Conservation (phyloP, 805 yeast genomes). For the Kodamaea fukazawae region DNA sequence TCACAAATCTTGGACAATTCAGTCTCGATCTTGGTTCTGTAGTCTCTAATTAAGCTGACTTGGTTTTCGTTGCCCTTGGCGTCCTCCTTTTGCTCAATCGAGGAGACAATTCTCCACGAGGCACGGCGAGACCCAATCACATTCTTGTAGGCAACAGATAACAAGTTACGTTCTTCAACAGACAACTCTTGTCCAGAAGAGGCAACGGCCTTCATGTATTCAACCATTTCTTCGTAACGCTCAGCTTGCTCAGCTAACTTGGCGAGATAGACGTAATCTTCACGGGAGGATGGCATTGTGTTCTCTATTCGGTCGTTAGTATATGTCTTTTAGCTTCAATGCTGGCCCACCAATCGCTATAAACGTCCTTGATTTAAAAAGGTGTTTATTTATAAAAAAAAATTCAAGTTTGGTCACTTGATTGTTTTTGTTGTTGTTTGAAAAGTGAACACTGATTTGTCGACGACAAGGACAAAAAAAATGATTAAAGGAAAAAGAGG, state of each 20-base stretch:
- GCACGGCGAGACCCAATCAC: constrained; percentile 99
- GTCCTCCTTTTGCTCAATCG: constrained; percentile 97
- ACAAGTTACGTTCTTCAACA: constrained; percentile 95
- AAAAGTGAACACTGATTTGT: constrained; percentile 8
- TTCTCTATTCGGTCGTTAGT: constrained; percentile 7
- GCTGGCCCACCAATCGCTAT: background rate
- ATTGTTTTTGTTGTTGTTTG: constrained; percentile 10
- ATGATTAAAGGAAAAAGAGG: constrained; percentile 4
- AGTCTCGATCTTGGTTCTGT: constrained; percentile 90
- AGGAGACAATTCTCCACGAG: constrained; percentile 97
- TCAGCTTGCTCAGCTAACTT: constrained; percentile 99
- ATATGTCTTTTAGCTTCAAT: background rate
- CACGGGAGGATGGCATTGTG: constrained; percentile 80
- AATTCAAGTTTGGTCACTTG: constrained; percentile 4
- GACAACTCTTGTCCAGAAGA: constrained; percentile 92
- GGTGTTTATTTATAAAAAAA: background rate
- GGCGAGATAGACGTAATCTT: constrained; percentile 97
- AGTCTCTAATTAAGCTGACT: constrained; percentile 84
- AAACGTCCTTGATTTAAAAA: background rate
- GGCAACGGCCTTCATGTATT: constrained; percentile 96
- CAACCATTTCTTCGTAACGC: constrained; percentile 99
- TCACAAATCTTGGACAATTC: constrained; percentile 93
- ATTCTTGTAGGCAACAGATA: constrained; percentile 96
- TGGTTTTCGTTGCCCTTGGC: constrained; percentile 92
- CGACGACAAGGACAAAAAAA: constrained; percentile 10